Conservation (phyloP, 108 stramenopile genomes). For the Nannochloropsis salina region DNA sequence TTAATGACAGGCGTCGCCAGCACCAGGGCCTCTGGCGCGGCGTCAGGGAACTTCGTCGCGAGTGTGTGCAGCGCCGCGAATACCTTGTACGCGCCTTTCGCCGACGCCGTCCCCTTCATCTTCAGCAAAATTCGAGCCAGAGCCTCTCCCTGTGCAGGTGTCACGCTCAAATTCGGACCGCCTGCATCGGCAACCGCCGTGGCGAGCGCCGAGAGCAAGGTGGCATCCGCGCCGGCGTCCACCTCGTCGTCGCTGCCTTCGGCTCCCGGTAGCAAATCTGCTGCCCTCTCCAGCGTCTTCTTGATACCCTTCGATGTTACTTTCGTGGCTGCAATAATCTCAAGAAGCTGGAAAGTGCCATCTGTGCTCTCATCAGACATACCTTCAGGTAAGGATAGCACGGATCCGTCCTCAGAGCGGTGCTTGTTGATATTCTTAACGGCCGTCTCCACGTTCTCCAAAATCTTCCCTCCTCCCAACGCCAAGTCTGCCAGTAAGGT, state of each 20-base stretch:
- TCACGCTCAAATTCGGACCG: background rate
- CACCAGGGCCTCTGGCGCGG: background rate
- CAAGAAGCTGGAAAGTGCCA: slow-evolving; percentile 5
- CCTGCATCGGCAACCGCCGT: background rate
- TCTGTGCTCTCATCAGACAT: background rate
- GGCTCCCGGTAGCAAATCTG: background rate
- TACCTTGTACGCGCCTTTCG: slow-evolving; percentile 13
- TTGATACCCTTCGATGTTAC: background rate
- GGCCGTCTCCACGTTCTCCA: background rate
- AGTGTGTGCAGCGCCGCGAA: background rate
- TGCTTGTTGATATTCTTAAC: slow-evolving; percentile 13
- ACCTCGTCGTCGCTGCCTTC: background rate
- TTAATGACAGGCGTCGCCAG: background rate
- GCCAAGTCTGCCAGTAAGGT: background rate
- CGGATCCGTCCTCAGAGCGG: background rate
- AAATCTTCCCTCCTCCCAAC: slow-evolving; percentile 16
- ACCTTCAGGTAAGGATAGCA: background rate
- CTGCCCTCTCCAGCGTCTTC: background rate
- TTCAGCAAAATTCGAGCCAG: background rate
- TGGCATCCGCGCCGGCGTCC: background rate
- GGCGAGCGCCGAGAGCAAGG: background rate
- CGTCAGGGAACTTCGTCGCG: background rate
- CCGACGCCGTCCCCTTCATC: background rate
- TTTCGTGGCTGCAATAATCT: slow-evolving; percentile 1
- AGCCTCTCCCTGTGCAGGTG: background rate